A percentile compares a stretch with the other conserved stretches of the same genome.
These are phyloP conservation scores for Musa acuminata DNA, from an alignment of 176 grass and related monocot genomes.

Conservation along the genomic window DNA sequence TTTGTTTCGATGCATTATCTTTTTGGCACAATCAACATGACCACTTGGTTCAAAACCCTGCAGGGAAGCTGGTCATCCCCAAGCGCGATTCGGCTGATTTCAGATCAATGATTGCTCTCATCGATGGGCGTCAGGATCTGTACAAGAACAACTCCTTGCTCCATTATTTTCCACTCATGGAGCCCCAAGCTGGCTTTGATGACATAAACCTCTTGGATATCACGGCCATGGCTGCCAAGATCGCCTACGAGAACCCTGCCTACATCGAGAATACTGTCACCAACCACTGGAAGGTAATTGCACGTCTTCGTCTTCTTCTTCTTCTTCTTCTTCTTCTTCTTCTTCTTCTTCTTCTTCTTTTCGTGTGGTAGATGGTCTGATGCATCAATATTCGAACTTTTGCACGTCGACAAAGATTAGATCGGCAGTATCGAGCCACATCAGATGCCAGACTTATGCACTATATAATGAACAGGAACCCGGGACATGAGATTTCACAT, in stretches of 20 bases:
- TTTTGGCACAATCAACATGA: no score
- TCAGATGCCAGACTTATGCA: no score
- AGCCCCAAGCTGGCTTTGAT: background rate
- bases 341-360: background rate
- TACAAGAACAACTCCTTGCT: constrained; percentile 20
- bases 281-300: constrained; percentile 56
- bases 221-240: constrained; percentile 36
- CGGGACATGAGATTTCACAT: no score
- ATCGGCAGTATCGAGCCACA: no score
- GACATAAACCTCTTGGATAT: constrained; percentile 20
- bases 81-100: constrained; percentile 30
- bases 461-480: no score
- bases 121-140: constrained; percentile 47
- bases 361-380: background rate
- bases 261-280: constrained; percentile 47
- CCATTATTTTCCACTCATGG: background rate
- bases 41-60: no score
- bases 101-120: constrained; percentile 34
- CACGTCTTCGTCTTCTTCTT: no score
- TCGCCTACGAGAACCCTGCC: constrained; percentile 45
- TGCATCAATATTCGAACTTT: background rate
- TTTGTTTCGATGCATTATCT: background rate
- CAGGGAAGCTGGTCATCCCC: constrained; percentile 49
- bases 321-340: no score
- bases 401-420: no score